Evolutionary conservation across 352 stramenopile species (phyloP), one percentile per base, ranked within the genome.

Genomic region (Phytophthora meadii): DNA sequence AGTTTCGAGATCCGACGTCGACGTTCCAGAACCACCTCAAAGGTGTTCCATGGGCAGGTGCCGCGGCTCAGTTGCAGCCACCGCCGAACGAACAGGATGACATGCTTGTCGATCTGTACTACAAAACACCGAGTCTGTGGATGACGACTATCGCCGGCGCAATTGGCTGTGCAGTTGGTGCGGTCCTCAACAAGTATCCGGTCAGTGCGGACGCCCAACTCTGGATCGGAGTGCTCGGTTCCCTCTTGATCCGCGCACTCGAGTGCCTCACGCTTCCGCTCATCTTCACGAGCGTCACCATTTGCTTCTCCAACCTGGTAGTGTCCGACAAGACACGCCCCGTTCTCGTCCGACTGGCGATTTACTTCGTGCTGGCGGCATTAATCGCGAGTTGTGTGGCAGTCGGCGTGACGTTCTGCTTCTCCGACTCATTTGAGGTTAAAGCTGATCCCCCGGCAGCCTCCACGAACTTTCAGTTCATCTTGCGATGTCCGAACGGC

Each of bases 211-310:
- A 61, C 19, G 68, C 41, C 2, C 60, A 82, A 53, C 40, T 67
- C 17, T 88, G 77, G 80, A 76, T 88, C 32, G 76, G 73, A 17
- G 9, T 81, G 6, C 5, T 76, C 2, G 79, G 82, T 2, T 65
- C 46, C 37, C 52, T 88, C 5, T 72, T 77, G 52, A 67, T 81
- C 15, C 55, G 58, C 10, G 53, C 61, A 1, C 58, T 88, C 25
- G 76, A 85, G 56, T 89, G 82, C 52, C 69, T 90, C 51, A 81
- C 78, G 17, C 51, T 90, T 14, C 82, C 79, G 36, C 68, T 90
- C n/a, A 82, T 90, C 45, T 90, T 89, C 70, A 89, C 82, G n/a
- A 88, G 70, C 34, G 74, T 89, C 53, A 86, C 76, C 17, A 84
- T 84, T 39, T 84, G 77, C 57, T 70, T 89, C 24, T 77, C 73